A percentile compares a stretch with the other conserved stretches of the same genome.
These are phyloP conservation scores for Acer negundo DNA, from an alignment of 345 rosid genomes.

Conservation along the genomic window DNA sequence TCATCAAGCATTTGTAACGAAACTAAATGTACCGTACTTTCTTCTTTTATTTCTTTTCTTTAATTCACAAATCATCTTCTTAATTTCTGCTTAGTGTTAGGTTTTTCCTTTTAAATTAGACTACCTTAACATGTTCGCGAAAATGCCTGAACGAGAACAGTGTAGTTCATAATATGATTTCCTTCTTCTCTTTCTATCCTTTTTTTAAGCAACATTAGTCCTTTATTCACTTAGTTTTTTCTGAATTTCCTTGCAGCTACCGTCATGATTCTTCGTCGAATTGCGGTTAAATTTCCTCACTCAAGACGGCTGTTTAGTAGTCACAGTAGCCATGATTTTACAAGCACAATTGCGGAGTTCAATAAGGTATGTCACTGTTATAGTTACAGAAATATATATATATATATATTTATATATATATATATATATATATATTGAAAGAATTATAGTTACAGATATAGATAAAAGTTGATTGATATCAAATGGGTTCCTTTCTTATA, in stretches of 20 bases:
- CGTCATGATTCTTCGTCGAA: slow-evolving; percentile 50
- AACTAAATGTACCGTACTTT: not conserved
- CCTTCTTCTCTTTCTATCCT: not conserved
- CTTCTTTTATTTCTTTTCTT: not conserved
- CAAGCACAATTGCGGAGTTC: slow-evolving; percentile 41
- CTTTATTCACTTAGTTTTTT: not conserved
- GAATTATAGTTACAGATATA: not conserved
- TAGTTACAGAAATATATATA: not conserved
- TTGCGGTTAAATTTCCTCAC: slow-evolving; percentile 28
- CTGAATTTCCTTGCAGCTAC: slow-evolving; percentile 12
- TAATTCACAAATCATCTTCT: not conserved
- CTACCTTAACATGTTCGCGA: slow-evolving; percentile 18
- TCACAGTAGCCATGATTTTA: slow-evolving; percentile 29
- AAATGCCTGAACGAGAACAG: slow-evolving; percentile 27
- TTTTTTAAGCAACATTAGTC: not conserved
- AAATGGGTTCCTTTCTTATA: not conserved
- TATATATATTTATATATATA: too few relatives aligned
- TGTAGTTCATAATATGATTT: not conserved
- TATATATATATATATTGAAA: too few relatives aligned
- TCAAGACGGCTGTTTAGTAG: slow-evolving; percentile 40
- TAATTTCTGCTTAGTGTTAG: too few relatives aligned
- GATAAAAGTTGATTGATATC: not conserved
- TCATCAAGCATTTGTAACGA: not conserved
- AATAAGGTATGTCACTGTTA: slow-evolving; percentile 44
- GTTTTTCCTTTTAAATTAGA: not conserved